Base-by-base conservation (phyloP, 192 early-diverging fungal genomes). In the Coemansia sp. region DNA sequence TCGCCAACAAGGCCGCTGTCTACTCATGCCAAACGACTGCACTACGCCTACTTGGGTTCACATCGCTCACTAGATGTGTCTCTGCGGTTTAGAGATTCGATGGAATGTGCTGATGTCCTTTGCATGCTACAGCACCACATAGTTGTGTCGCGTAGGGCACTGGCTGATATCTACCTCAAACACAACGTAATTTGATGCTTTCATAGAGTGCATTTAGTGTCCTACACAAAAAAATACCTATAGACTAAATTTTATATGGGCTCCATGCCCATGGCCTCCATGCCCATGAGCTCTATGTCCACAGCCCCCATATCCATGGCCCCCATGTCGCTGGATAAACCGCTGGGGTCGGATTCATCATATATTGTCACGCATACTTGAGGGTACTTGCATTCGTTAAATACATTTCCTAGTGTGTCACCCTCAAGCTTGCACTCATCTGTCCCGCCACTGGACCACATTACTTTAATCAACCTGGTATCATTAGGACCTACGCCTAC, bases 131-230 rank as follows among this genome's bases (percentile, higher is more conserved):
- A 60, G 11, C 31, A 28, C 3, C 34, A 64, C 11, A 38, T 45
- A 3, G 46, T 20, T 26, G 50, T 40, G 8, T 80, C 77, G 33
- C 77, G 62, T 1, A 42, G 40, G 11, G n/a, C n/a, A 14, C 13
- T 80, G 26, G 72, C 73, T 3, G 60, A 59, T 13, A 80, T 80
- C 6, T 63, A 67, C 16, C 48, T 71, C 36, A 55, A 71, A 10
- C 63, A 74, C 57, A 63, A 63, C 56, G 69, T 80, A 20, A 60
- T 80, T n/a, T 69, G 35, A 60, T 14, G 11, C 33, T 37, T 20
- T 37, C 14, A n/a, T 45, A 45, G 43, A 45, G 18, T 45, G 20
- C 20, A 45, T 45, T 45, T 18, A 45, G 7, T n/a, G 31, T 3
- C 31, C 31, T 31, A 31, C 4, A 31, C 31, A 31, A 1, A 31